phyloP scores from a whole-genome alignment of 2,329 filamentous ascomycete genomes.

The Ophiostoma piceae region DNA sequence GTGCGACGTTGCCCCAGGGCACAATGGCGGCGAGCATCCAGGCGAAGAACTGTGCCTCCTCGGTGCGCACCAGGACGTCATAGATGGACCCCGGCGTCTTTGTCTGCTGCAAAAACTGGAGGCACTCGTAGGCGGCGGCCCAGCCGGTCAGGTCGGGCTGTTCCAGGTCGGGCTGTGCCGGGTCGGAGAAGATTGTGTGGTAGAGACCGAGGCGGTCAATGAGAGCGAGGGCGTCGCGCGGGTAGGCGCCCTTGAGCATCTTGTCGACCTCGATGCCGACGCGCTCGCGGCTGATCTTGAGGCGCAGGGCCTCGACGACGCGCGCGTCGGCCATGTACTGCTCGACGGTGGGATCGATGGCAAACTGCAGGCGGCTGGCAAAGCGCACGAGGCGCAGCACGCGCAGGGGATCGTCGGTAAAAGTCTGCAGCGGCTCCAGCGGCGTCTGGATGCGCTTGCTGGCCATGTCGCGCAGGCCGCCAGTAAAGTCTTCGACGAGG shows the following conservation, averaged over 20 bases:
- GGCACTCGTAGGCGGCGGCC: constrained; percentile 57
- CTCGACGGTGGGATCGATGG: constrained; percentile 65
- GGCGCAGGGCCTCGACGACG: constrained; percentile 72
- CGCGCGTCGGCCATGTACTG: constrained; percentile 68
- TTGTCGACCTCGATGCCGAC: constrained; percentile 86
- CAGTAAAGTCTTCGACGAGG: constrained; percentile 78
- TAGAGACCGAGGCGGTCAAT: constrained; percentile 65
- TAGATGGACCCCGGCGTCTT: constrained; percentile 46
- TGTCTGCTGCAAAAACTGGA: constrained; percentile 48
- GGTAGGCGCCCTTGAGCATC: constrained; percentile 69
- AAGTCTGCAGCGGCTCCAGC: constrained; percentile 81
- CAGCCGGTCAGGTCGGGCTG: constrained; percentile 57
- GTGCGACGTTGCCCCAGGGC: constrained; percentile 60
- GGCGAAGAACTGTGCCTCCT: constrained; percentile 62
- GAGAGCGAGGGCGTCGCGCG: constrained; percentile 56
- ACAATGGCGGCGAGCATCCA: constrained; percentile 72
- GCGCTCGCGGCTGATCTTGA: constrained; percentile 89
- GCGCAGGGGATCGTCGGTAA: constrained; percentile 86
- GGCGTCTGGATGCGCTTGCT: constrained; percentile 74
- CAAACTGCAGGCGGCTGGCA: constrained; percentile 75
- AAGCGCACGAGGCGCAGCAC: constrained; percentile 85
- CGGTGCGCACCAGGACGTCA: constrained; percentile 53
- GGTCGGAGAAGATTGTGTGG: constrained; percentile 67
- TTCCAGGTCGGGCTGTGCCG: constrained; percentile 48
- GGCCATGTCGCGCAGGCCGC: constrained; percentile 70